Conservation (phyloP, 768 basidiomycete genomes). For the Saitozyma podzolica region DNA sequence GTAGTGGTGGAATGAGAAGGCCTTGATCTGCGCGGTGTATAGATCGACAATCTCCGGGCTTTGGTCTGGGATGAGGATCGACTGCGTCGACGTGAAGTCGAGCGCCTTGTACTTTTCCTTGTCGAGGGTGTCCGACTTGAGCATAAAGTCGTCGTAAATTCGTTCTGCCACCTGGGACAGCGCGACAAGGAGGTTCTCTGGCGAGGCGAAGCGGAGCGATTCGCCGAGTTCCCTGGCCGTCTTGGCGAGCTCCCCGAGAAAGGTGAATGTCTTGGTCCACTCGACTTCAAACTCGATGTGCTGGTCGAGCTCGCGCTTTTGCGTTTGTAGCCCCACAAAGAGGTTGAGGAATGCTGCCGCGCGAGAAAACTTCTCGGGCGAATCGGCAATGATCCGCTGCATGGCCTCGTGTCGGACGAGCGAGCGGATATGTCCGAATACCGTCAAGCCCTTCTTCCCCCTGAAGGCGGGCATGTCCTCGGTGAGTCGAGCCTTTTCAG, state of each 20-base stretch:
- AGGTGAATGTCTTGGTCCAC: slow-evolving; percentile 93
- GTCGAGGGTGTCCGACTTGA: slow-evolving; percentile 34
- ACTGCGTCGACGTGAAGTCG: background rate
- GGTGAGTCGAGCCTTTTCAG: background rate
- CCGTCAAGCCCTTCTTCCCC: slow-evolving; percentile 92
- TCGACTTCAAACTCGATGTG: slow-evolving; percentile 98
- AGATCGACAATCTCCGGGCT: slow-evolving; percentile 20
- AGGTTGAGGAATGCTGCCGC: slow-evolving; percentile 78
- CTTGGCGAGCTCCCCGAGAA: slow-evolving; percentile 83
- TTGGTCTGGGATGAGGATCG: slow-evolving; percentile 26
- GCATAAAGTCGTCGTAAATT: slow-evolving; percentile 33
- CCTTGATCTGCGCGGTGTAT: slow-evolving; percentile 20
- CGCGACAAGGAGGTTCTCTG: slow-evolving; percentile 58
- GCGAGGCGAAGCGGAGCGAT: slow-evolving; percentile 65
- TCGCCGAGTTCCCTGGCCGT: slow-evolving; percentile 88
- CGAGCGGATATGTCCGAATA: slow-evolving; percentile 71
- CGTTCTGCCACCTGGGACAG: slow-evolving; percentile 24
- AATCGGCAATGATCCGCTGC: slow-evolving; percentile 71
- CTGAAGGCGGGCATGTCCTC: slow-evolving; percentile 69
- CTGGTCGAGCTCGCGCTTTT: slow-evolving; percentile 72
- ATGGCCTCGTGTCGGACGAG: slow-evolving; percentile 65
- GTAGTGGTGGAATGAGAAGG: slow-evolving; percentile 45
- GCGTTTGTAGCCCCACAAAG: slow-evolving; percentile 92
- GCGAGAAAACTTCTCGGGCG: slow-evolving; percentile 66
- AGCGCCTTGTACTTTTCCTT: background rate